phyloP scores from a whole-genome alignment of 208 protist genomes.

The Trypanosoma mega region DNA sequence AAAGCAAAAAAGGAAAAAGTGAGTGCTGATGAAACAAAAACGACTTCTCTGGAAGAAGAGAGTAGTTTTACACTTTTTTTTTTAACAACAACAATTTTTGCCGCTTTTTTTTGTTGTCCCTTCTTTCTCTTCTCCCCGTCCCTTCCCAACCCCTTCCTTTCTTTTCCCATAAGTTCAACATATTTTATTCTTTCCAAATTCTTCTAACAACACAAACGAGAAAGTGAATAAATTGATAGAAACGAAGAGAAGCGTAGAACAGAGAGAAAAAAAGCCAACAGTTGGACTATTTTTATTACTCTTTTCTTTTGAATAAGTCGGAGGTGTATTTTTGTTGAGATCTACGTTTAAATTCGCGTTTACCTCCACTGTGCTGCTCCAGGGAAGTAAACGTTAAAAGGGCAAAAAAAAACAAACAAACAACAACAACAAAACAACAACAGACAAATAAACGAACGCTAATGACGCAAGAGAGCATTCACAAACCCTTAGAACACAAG shows the following conservation, averaged over 20 bases:
- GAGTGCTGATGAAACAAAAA: no score
- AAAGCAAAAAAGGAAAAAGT: no score
- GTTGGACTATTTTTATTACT: neutral
- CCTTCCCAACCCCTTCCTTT: neutral
- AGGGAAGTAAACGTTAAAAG: neutral
- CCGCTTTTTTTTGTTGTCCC: neutral
- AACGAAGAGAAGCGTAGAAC: neutral
- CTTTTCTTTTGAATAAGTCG: constrained; percentile 3
- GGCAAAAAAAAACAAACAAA: constrained; percentile 7
- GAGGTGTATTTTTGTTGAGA: no score
- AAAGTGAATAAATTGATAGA: neutral
- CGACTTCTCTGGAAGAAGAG: no score
- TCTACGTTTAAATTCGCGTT: no score
- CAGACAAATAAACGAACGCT: no score
- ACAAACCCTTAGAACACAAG: no score
- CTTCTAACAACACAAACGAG: neutral
- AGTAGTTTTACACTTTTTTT: no score
- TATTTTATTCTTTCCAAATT: neutral
- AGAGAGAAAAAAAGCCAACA: constrained; percentile 1
- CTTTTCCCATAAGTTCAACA: neutral
- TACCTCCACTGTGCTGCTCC: no score
- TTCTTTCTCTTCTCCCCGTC: neutral
- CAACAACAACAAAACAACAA: no score
- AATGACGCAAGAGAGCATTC: no score
- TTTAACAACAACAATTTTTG: no score